Evolutionary conservation across 768 basidiomycete species (phyloP).

Genomic region (Podaxis mareebaensis): DNA sequence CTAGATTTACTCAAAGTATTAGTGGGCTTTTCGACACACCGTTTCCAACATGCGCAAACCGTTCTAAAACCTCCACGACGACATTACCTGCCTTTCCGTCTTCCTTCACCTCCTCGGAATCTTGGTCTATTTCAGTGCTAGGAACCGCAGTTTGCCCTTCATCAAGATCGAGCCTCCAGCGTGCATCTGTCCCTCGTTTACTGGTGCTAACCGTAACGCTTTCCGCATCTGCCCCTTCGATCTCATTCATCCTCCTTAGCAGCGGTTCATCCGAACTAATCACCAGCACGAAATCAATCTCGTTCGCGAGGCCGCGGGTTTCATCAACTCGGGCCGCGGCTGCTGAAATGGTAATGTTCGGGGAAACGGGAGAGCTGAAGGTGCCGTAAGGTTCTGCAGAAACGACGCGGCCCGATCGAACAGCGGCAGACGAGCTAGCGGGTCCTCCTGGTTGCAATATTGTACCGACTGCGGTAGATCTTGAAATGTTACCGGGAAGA

Average conservation of each 20-base stretch:
- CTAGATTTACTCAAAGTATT: neutral
- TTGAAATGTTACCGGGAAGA: constrained; percentile 79
- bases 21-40: neutral
- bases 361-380: neutral
- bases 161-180: constrained; percentile 55
- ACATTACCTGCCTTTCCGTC: constrained; percentile 5
- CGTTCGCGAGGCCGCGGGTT: constrained; percentile 33
- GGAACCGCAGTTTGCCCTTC: constrained; percentile 18
- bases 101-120: constrained; percentile 3
- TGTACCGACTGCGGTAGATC: constrained; percentile 82
- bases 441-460: constrained; percentile 69
- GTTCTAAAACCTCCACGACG: constrained; percentile 6
- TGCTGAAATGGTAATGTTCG: constrained; percentile 2
- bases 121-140: neutral
- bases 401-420: constrained; percentile 20
- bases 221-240: constrained; percentile 60
- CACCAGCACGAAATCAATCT: constrained; percentile 61
- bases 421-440: constrained; percentile 36
- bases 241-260: constrained; percentile 71
- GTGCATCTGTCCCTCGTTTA: constrained; percentile 76
- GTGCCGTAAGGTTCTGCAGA: neutral
- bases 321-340: constrained; percentile 23
- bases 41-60: constrained; percentile 7
- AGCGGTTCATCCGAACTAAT: constrained; percentile 79
- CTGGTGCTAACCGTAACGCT: constrained; percentile 60